A percentile compares a stretch with the other conserved stretches of the same genome.
phyloP scores from a whole-genome alignment of 805 yeast genomes.

The Ascoidea rubescens region DNA sequence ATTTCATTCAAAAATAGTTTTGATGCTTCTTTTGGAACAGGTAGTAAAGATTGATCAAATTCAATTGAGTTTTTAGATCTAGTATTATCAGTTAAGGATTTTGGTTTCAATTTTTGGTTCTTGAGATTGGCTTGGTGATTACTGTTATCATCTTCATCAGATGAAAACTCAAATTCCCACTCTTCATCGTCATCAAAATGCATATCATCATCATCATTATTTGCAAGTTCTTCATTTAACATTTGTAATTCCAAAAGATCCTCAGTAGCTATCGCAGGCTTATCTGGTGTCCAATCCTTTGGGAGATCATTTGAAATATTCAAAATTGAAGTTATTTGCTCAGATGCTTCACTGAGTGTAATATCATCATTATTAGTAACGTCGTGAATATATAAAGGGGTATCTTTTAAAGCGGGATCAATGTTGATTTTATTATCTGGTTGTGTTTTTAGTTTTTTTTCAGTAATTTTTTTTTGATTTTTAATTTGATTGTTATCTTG shows the following conservation, averaged over 20 bases:
- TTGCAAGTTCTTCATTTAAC: conserved; percentile 10
- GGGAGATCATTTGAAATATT: neutral
- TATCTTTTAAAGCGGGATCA: too few species aligned
- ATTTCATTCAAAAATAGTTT: neutral
- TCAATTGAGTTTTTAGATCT: too few species aligned
- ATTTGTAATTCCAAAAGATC: conserved; percentile 10
- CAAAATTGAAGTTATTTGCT: neutral
- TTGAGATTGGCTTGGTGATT: too few species aligned
- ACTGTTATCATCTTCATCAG: conserved; percentile 6
- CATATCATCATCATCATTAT: conserved; percentile 2
- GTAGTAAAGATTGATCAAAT: conserved; percentile 6
- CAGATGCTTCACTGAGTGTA: neutral
- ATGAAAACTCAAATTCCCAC: conserved; percentile 11
- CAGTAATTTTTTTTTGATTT: too few species aligned
- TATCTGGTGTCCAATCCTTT: neutral
- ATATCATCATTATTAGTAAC: neutral
- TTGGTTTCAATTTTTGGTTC: too few species aligned
- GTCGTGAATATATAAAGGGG: neutral
- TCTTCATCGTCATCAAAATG: conserved; percentile 16
- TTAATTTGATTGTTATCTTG: too few species aligned
- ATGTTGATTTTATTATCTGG: too few species aligned
- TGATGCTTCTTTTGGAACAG: neutral
- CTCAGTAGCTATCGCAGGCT: neutral
- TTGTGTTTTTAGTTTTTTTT: too few species aligned
- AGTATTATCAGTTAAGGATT: neutral